Evolutionary conservation across 176 grass and related monocot species (phyloP).

Genomic region (Oryza longistaminata): DNA sequence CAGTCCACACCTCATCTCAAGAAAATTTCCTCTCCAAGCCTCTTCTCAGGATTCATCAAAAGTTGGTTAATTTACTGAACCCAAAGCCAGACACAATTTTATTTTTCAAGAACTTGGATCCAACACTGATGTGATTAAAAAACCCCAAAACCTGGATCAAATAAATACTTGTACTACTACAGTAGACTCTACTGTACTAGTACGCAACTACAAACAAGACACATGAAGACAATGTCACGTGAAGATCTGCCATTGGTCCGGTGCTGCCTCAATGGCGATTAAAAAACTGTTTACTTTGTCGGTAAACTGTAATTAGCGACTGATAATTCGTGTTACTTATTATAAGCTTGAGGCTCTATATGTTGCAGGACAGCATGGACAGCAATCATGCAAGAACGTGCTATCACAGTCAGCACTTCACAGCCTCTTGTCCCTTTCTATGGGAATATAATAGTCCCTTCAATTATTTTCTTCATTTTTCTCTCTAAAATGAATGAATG

Average conservation of each 20-base stretch:
- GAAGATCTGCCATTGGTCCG: neutral
- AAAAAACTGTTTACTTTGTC: neutral
- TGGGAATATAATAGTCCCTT: neutral
- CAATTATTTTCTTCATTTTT: neutral
- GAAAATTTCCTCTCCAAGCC: neutral
- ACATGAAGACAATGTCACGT: constrained; percentile 14
- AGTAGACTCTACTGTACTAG: neutral
- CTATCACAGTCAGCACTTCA: neutral
- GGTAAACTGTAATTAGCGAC: neutral
- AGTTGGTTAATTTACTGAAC: too few species aligned
- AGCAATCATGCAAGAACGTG: neutral
- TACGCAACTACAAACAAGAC: neutral
- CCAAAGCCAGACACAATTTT: too few species aligned
- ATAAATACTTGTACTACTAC: neutral
- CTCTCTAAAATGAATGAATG: too few species aligned
- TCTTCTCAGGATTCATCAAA: neutral
- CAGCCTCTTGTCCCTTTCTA: neutral
- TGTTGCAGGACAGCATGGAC: neutral
- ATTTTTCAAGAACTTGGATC: neutral
- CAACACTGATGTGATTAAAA: neutral
- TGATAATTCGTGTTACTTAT: neutral
- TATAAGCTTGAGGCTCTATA: neutral
- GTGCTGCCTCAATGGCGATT: neutral
- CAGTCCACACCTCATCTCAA: neutral
- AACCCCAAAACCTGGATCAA: neutral